Evolutionary conservation across 2,329 filamentous ascomycete species (phyloP).

Genomic region (Aspergillus thermomutatus): DNA sequence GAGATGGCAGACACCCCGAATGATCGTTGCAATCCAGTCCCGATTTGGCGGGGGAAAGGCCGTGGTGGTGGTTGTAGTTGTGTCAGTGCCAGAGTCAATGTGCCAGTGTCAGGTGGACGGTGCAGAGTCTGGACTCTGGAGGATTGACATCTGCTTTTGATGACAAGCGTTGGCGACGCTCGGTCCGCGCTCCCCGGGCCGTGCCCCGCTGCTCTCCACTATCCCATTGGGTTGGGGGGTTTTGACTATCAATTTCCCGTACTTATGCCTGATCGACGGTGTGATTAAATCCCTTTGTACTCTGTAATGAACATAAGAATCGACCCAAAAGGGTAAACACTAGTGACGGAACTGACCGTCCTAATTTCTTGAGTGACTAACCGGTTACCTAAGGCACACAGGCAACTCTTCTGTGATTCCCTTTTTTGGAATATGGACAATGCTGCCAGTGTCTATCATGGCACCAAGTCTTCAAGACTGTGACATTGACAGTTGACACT

Average conservation of each 20-base stretch:
- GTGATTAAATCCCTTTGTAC: background rate
- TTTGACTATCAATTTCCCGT: background rate
- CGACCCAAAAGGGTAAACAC: background rate
- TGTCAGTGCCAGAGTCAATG: background rate
- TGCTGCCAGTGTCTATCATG: background rate
- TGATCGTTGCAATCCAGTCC: no score
- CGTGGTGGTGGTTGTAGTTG: no score
- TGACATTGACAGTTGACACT: background rate
- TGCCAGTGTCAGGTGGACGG: background rate
- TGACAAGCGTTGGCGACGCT: constrained; percentile 16
- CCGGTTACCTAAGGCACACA: background rate
- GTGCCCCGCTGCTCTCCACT: constrained; percentile 6
- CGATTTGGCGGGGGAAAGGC: no score
- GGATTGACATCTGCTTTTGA: constrained; percentile 12
- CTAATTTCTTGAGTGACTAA: background rate
- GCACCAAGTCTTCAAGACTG: no score
- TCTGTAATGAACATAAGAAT: background rate
- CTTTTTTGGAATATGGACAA: background rate
- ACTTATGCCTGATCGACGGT: background rate
- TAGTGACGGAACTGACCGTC: background rate
- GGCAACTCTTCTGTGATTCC: background rate
- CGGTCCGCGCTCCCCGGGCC: constrained; percentile 18
- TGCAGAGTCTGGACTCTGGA: constrained; percentile 10
- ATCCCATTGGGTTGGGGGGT: background rate
- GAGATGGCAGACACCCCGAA: background rate